These are phyloP conservation scores for Talaromyces funiculosus DNA, from an alignment of 2,329 filamentous ascomycete species.

Conservation along the genomic window DNA sequence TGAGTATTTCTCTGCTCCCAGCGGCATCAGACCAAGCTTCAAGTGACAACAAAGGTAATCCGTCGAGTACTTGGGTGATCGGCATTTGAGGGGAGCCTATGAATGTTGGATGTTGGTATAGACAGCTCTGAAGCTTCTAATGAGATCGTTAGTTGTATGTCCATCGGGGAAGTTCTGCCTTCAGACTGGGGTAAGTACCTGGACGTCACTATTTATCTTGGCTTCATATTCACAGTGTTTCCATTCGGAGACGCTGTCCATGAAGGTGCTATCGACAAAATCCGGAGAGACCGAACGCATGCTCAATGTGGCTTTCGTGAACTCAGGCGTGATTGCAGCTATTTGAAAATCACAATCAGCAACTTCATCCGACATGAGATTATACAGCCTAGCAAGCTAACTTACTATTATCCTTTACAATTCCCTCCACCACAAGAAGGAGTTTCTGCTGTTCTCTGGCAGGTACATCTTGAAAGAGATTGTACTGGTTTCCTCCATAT, in stretches of 20 bases:
- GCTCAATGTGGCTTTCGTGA: neutral
- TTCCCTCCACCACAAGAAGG: conserved; percentile 47
- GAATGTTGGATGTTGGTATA: conserved; percentile 6
- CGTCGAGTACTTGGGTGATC: neutral
- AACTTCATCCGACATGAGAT: neutral
- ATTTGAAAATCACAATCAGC: conserved; percentile 12
- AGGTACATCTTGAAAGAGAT: conserved; percentile 43
- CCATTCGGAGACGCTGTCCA: conserved; percentile 15
- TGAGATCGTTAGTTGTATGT: neutral
- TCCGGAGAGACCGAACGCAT: conserved; percentile 17
- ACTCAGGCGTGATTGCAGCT: conserved; percentile 14
- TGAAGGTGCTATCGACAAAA: conserved; percentile 14
- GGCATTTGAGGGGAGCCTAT: neutral
- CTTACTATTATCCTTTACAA: conserved; percentile 56
- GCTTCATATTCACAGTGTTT: conserved; percentile 18
- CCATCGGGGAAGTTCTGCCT: neutral
- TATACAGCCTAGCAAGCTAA: conserved; percentile 16
- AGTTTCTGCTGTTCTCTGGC: conserved; percentile 21
- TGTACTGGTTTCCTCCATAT: conserved; percentile 51
- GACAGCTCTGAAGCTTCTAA: conserved; percentile 12
- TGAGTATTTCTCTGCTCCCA: conserved; percentile 10
- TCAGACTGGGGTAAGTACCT: conserved; percentile 23
- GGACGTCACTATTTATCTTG: conserved; percentile 20
- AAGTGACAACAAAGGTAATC: conserved; percentile 4
- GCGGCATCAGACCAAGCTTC: conserved; percentile 8